A percentile compares a stretch with the other conserved stretches of the same genome.
These are phyloP conservation scores for Favolaschia claudopus DNA, from an alignment of 768 basidiomycete genomes.

Conservation along the genomic window DNA sequence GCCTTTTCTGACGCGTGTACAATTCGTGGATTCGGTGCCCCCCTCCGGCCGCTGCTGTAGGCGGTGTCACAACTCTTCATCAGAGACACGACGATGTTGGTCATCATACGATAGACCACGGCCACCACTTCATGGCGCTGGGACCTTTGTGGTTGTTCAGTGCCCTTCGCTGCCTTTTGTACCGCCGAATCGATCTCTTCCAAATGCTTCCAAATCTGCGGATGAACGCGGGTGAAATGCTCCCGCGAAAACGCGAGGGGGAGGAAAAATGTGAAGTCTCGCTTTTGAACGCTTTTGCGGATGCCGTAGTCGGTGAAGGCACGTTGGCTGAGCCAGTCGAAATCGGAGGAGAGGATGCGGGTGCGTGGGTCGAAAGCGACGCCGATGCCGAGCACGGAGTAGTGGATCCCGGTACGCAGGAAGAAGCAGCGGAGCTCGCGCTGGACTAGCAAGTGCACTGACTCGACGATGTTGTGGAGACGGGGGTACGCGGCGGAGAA, in stretches of 20 bases:
- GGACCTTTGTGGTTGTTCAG: slow-evolving; percentile 24
- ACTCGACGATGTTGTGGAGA: slow-evolving; percentile 40
- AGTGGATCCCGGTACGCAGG: slow-evolving; percentile 45
- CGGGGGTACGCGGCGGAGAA: slow-evolving; percentile 49
- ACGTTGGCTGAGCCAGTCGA: slow-evolving; percentile 54
- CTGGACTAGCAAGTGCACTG: slow-evolving; percentile 45
- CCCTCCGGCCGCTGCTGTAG: slow-evolving; percentile 17
- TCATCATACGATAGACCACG: slow-evolving; percentile 55
- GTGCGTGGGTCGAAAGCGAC: slow-evolving; percentile 39
- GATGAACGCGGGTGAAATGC: slow-evolving; percentile 45
- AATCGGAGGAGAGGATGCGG: slow-evolving; percentile 49
- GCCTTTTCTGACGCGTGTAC: slow-evolving; percentile 53
- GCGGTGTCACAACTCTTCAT: slow-evolving; percentile 54
- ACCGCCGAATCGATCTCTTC: slow-evolving; percentile 39
- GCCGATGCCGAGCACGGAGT: slow-evolving; percentile 51
- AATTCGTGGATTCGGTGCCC: slow-evolving; percentile 26
- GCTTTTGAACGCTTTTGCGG: slow-evolving; percentile 51
- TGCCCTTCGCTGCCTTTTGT: slow-evolving; percentile 36
- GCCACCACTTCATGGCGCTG: slow-evolving; percentile 38
- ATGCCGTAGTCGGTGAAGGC: slow-evolving; percentile 47
- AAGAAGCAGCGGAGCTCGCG: slow-evolving; percentile 57
- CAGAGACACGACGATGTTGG: slow-evolving; percentile 51
- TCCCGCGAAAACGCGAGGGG: slow-evolving; percentile 51
- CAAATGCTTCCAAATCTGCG: slow-evolving; percentile 44
- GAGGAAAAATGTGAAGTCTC: slow-evolving; percentile 49